Evolutionary conservation across 345 rosid species (phyloP), one percentile per base, ranked within the genome.

Genomic region (Hevea brasiliensis): DNA sequence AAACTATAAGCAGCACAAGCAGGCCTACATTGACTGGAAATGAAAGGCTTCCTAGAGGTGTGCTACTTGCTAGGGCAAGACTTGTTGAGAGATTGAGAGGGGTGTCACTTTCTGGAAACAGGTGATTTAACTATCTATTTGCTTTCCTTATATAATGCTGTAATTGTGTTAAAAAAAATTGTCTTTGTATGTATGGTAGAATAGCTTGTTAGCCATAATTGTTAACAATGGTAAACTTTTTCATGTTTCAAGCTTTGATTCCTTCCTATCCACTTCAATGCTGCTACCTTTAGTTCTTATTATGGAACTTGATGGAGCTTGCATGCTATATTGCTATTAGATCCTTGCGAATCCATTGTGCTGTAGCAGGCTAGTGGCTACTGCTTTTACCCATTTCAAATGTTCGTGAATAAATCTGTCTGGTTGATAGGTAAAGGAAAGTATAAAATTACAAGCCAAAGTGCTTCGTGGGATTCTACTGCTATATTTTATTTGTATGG

Each of bases 81-180:
- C 98, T 95, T 79, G 82, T 87, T 77, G 97, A 92, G 85, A 87
- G 99, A 83, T 78, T 95, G 65, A 89, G 96, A 81, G 94, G 96
- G 20, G 91, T 89, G 40, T 81, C 92, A 51, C 74, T 84, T 55
- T 83, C 94, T 81, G 82, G 57, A 66, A 80, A 82, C 89, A 89
- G 98, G 98, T 91, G 40, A 70, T 78, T 81, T 44, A 20, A 13
- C 57, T 44, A 23, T 20, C 47, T 53, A 42, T 12, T 55, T 53
- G 26, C 29, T 20, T 26, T 42, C 7, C 3, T 5, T 59, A 6
- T 44, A 50, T 24, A 45, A 23, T 65, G 37, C 13, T 27, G 59
- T 27, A n/a, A n/a, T n/a, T n/a, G n/a, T n/a, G n/a, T n/a, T n/a
- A n/a, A n/a, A n/a, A 14, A 48, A 44, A 14, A 29, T 12, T n/a